These are phyloP conservation scores for Delonix regia DNA, from an alignment of 306 rosid species.

Conservation along the genomic window DNA sequence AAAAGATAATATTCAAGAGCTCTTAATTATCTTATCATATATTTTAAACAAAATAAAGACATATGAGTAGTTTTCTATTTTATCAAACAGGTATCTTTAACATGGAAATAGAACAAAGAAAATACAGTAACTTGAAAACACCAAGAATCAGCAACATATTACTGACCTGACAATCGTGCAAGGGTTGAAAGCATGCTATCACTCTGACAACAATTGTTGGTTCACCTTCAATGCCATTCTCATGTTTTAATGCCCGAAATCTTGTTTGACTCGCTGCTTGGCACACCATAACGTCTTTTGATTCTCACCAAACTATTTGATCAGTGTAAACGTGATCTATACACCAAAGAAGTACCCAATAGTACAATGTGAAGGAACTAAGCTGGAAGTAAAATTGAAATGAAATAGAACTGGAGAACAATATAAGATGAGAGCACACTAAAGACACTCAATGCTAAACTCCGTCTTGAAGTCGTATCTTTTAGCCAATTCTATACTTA, in stretches of 20 bases:
- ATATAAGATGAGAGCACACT: conserved; percentile 22
- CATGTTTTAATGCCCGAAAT: conserved; percentile 82
- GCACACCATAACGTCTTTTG: conserved; percentile 79
- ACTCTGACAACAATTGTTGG: conserved; percentile 75
- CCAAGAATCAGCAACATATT: not conserved
- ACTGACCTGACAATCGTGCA: conserved; percentile 81
- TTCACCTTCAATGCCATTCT: conserved; percentile 68
- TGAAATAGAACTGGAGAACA: conserved; percentile 13
- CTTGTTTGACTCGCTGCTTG: conserved; percentile 86
- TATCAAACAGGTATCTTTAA: conserved; percentile 10
- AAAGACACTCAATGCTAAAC: conserved; percentile 13
- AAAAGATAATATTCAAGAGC: conserved; percentile 19
- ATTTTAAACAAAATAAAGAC: not conserved
- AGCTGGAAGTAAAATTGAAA: conserved; percentile 25
- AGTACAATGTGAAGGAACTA: conserved; percentile 15
- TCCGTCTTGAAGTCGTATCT: conserved; percentile 26
- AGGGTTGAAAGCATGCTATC: conserved; percentile 82
- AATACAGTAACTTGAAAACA: conserved; percentile 19
- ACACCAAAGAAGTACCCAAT: conserved; percentile 19
- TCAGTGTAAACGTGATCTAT: not conserved
- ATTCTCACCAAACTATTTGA: conserved; percentile 43
- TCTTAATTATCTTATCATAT: not conserved
- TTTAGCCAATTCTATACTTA: conserved; percentile 64
- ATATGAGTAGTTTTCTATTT: conserved; percentile 4
- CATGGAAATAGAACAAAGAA: not conserved